phyloP scores from a whole-genome alignment of 495 filamentous ascomycete species.

The Aspergillus incahuasiensis region DNA sequence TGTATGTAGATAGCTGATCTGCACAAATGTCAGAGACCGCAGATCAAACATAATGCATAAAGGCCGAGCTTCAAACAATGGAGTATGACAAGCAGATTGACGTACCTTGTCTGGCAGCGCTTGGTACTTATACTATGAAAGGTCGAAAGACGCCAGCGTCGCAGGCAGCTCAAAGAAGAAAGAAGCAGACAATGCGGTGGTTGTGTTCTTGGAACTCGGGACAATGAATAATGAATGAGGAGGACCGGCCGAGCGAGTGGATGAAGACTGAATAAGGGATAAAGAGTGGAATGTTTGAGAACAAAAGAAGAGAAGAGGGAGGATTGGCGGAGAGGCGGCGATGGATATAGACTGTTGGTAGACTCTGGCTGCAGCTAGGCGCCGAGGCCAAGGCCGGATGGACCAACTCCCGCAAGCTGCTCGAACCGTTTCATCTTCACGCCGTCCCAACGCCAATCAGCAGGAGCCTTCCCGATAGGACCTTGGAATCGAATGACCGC shows the following conservation, averaged over 20 bases:
- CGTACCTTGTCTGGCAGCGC: neutral
- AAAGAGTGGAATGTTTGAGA: slow-evolving; percentile 15
- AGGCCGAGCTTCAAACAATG: neutral
- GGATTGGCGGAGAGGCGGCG: neutral
- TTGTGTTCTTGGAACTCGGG: neutral
- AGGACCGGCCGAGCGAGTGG: neutral
- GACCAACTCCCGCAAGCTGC: neutral
- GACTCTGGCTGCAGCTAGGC: neutral
- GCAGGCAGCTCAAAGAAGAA: slow-evolving; percentile 3
- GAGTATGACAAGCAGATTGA: neutral
- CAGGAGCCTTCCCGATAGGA: slow-evolving; percentile 11
- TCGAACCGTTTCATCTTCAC: slow-evolving; percentile 13
- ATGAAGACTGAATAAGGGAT: slow-evolving; percentile 6
- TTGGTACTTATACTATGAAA: slow-evolving; percentile 5
- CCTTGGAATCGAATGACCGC: neutral
- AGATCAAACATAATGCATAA: neutral
- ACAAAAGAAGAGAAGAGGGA: neutral
- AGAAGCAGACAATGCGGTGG: slow-evolving; percentile 5
- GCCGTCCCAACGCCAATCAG: slow-evolving; percentile 13
- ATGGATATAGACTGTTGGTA: neutral
- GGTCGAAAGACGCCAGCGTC: slow-evolving; percentile 11
- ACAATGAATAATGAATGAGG: neutral
- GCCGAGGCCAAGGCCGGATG: neutral
- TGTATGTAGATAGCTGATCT: neutral
- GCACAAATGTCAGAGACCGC: neutral